Conservation (phyloP, 2,329 filamentous ascomycete species). For the Pseudocercospora eumusae region DNA sequence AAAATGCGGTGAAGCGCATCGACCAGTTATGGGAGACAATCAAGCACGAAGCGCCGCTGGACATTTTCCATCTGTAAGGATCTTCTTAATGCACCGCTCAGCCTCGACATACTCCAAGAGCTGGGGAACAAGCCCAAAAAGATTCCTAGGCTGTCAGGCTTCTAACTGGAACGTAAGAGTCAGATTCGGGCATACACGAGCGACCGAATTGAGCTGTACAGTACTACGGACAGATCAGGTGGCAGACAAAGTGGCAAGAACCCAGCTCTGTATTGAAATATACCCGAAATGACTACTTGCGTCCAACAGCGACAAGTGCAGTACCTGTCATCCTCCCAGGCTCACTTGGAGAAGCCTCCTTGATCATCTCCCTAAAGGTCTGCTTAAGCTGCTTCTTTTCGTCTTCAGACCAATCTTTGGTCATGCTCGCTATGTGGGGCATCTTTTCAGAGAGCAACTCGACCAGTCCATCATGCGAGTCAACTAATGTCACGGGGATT, state of each 20-base stretch:
- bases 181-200: not conserved
- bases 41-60: constrained; percentile 41
- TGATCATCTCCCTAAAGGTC: constrained; percentile 27
- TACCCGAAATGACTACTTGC: constrained; percentile 24
- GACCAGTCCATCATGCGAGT: constrained; percentile 18
- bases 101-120: not conserved
- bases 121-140: not conserved
- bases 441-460: constrained; percentile 29
- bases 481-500: constrained; percentile 20
- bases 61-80: constrained; percentile 34
- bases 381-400: constrained; percentile 27
- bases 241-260: not conserved
- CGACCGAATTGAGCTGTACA: not conserved
- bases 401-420: constrained; percentile 30
- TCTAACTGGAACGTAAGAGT: not conserved
- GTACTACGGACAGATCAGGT: not conserved
- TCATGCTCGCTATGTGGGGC: constrained; percentile 32
- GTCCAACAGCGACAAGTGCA: constrained; percentile 33
- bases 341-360: constrained; percentile 27
- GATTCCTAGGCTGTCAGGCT: not conserved
- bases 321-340: constrained; percentile 33
- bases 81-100: not conserved
- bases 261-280: not conserved
- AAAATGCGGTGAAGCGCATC: constrained; percentile 38
- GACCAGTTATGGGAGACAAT: constrained; percentile 41